These are phyloP conservation scores for Pyrus communis DNA, from an alignment of 306 rosid genomes.

Conservation along the genomic window DNA sequence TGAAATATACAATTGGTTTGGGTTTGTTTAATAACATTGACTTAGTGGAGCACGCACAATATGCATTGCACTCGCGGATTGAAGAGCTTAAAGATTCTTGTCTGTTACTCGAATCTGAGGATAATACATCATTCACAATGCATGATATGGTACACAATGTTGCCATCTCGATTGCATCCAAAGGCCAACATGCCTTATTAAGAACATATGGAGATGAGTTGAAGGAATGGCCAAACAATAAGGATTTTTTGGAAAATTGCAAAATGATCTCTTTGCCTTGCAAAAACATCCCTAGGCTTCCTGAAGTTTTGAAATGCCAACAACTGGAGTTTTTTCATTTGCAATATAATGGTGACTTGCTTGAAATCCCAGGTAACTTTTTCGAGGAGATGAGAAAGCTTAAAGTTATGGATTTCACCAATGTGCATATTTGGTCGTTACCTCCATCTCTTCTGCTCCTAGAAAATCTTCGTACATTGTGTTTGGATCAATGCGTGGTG, in stretches of 20 bases:
- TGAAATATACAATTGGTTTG: slow-evolving; percentile 20
- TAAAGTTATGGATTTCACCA: slow-evolving; percentile 10
- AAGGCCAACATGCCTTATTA: not conserved
- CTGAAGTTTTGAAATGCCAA: slow-evolving; percentile 3
- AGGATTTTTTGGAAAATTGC: not conserved
- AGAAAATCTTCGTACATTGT: slow-evolving; percentile 19
- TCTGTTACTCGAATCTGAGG: slow-evolving; percentile 6
- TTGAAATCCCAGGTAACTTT: not conserved
- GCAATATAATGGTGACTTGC: accelerated
- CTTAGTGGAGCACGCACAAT: not conserved
- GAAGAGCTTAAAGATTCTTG: slow-evolving; percentile 9
- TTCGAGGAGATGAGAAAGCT: slow-evolving; percentile 10
- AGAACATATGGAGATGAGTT: not conserved
- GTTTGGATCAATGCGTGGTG: slow-evolving; percentile 17
- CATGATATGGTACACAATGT: slow-evolving; percentile 14
- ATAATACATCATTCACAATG: not conserved
- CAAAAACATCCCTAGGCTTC: not conserved
- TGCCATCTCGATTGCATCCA: slow-evolving; percentile 2
- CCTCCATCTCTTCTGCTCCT: slow-evolving; percentile 11
- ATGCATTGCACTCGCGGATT: not conserved
- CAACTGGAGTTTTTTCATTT: not conserved
- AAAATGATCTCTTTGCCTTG: not conserved
- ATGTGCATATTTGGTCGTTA: not conserved
- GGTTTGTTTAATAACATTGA: not conserved
- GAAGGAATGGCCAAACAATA: not conserved